Percentiles rank a stretch among this genome's conserved stretches.
These are phyloP conservation scores for Streptanthus diversifolius DNA, from an alignment of 345 rosid genomes.

Conservation along the genomic window DNA sequence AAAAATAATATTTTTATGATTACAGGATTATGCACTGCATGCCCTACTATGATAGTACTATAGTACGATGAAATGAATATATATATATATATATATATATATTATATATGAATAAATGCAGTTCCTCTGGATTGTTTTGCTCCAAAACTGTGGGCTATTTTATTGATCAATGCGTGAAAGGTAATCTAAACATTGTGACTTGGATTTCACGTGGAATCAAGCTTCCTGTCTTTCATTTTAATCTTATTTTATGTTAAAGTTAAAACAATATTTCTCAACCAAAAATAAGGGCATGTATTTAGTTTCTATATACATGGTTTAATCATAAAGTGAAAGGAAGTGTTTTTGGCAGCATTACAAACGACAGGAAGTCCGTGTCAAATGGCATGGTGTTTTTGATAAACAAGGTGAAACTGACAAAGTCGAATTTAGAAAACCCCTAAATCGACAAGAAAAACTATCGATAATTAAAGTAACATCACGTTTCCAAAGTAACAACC, in stretches of 20 bases:
- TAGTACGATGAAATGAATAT: background rate
- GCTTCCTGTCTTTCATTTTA: background rate
- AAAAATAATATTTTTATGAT: background rate
- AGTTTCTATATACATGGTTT: background rate
- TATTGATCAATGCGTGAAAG: conserved; percentile 23
- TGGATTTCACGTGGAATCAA: conserved; percentile 29
- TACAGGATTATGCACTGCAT: background rate
- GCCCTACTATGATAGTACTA: background rate
- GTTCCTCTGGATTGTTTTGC: conserved; percentile 17
- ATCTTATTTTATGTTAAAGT: background rate
- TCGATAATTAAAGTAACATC: background rate
- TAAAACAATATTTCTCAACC: background rate
- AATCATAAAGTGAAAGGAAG: background rate
- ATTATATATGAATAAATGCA: background rate
- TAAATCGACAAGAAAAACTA: background rate
- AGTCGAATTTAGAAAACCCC: background rate
- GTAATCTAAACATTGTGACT: conserved; percentile 23
- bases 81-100: too few species aligned
- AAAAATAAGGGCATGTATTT: background rate
- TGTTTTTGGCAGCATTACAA: background rate
- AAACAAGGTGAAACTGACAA: background rate
- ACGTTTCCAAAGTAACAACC: background rate
- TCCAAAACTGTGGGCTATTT: conserved; percentile 29
- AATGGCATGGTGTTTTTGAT: background rate
- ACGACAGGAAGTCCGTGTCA: background rate